Evolutionary conservation across 2,329 filamentous ascomycete species (phyloP), one percentile per base, ranked within the genome.

Genomic region (Penicillium sp.): DNA sequence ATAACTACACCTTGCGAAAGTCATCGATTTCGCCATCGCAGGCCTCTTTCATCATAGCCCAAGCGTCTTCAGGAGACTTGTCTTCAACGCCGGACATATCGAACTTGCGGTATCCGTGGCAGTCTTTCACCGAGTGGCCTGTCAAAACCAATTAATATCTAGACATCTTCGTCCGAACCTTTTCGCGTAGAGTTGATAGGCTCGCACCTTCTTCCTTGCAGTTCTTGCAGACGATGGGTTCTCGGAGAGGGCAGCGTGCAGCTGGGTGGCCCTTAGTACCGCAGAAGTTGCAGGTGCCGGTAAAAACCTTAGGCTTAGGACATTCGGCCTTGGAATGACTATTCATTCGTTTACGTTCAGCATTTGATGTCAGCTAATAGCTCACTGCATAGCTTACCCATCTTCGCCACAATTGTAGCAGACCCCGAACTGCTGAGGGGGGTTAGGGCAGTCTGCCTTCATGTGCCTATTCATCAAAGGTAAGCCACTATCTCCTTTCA

Each of bases 1-100:
- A 10, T 13, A 4, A 18, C 21, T 6, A 18, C 67, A 77, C 76
- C 34, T 73, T 66, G 39, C 75, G 77, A 64, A 84, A 82, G 21
- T 75, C 73, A 16, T 78, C 76, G 6, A 83, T 65, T 39, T 84
- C 80, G 9, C 72, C 73, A 7, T 74, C 67, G 42, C 77, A 79
- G 3, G 81, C 78, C 39, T 75, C 68, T 58, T 78, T 74, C 50
- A 84, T 65, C 33, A 70, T 61, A 2, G 59, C 66, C 81, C 81
- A 84, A 2, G 80, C 80, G 45, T 79, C 75, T 21, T 75, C 73
- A 5, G 77, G 71, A 18, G 69, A 63, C 64, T 77, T 72, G 57
- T 81, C 78, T 1, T 77, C 70, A 33, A 83, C 60, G 18, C 71
- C 64, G 42, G 70, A 68, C 28, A 69, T 55, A 49, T 79, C 74